Evolutionary conservation across 208 protist genomes (phyloP), one percentile per base, ranked within the genome.

Genomic region (Angomonas desouzai): DNA sequence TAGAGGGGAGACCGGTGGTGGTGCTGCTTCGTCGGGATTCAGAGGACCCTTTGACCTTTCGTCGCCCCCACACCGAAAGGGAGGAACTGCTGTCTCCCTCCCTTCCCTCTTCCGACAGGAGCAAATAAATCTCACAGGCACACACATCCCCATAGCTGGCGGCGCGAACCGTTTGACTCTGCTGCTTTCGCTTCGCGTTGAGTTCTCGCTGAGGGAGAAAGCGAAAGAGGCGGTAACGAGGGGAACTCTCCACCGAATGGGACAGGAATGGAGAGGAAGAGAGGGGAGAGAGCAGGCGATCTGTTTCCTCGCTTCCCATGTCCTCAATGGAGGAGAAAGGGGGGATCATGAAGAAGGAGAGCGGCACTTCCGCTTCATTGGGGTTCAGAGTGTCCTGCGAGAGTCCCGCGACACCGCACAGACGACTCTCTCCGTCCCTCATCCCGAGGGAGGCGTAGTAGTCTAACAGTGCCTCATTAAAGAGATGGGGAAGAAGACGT

Each of bases 21-120:
- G 20, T 51, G 20, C 45, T 51, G 20, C 45, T 23, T 51, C 45
- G 10, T 6, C 45, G 51, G 20, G 16, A 2, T 30, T 48, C 11
- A 18, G 45, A 11, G 34, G 10, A 16, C 9, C 13, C 7, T 18
- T 68, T 33, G 7, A 6, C 7, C 57, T 40, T 49, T 32, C 60
- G 51, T 32, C 68, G 58, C 49, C 67, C 73, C 68, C 67, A 73
- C 13, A 79, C 62, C 9, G 62, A 55, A 27, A 66, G 61, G 20
- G 45, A 57, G 18, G 60, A 32, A 57, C 6, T 25, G 11, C 13
- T 28, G 7, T 62, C 57, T 38, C 43, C 56, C 1, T 28, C 32
- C 48, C 25, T 22, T 55, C 27, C 2, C 16, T 62, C 20, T 48
- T 43, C 38, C 22, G 43, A 10, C 23, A 69, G 36, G 3, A 69